phyloP scores from a whole-genome alignment of 768 basidiomycete genomes.

The Candolleomyces aberdarensis region DNA sequence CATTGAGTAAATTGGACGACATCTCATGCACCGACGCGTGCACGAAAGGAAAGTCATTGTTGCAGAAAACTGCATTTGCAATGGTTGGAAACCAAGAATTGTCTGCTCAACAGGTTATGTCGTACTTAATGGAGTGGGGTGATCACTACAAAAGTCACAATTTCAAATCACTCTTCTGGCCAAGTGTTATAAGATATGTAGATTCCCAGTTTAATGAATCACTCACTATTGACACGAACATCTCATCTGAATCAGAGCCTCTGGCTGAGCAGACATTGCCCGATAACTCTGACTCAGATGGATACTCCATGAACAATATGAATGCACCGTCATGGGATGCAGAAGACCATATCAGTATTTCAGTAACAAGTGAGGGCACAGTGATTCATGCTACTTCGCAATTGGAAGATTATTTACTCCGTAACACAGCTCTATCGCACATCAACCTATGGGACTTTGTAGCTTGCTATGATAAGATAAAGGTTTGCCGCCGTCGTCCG shows the following conservation, averaged over 20 bases:
- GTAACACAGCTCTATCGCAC: slow-evolving; percentile 15
- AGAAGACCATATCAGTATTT: not conserved
- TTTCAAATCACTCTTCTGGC: slow-evolving; percentile 33
- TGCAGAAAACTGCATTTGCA: slow-evolving; percentile 33
- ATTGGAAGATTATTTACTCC: slow-evolving; percentile 21
- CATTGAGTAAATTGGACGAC: slow-evolving; percentile 26
- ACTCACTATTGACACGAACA: no score
- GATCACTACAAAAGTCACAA: slow-evolving; percentile 37
- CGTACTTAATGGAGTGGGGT: slow-evolving; percentile 28
- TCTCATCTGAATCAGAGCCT: no score
- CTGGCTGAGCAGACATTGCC: no score
- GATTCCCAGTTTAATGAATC: no score
- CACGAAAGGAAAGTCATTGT: slow-evolving; percentile 22
- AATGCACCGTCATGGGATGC: no score
- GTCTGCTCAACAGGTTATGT: slow-evolving; percentile 33
- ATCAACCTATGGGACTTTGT: slow-evolving; percentile 29
- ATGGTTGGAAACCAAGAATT: slow-evolving; percentile 38
- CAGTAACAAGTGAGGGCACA: not conserved
- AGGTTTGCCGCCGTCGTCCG: not conserved
- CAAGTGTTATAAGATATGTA: slow-evolving; percentile 22
- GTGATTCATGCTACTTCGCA: not conserved
- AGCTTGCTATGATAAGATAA: slow-evolving; percentile 18
- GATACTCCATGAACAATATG: no score
- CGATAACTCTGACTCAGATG: no score
- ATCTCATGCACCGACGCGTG: slow-evolving; percentile 11